Percentiles rank a stretch among this genome's conserved stretches.
phyloP scores from a whole-genome alignment of 495 filamentous ascomycete species.

The Xeromyces bisporus region DNA sequence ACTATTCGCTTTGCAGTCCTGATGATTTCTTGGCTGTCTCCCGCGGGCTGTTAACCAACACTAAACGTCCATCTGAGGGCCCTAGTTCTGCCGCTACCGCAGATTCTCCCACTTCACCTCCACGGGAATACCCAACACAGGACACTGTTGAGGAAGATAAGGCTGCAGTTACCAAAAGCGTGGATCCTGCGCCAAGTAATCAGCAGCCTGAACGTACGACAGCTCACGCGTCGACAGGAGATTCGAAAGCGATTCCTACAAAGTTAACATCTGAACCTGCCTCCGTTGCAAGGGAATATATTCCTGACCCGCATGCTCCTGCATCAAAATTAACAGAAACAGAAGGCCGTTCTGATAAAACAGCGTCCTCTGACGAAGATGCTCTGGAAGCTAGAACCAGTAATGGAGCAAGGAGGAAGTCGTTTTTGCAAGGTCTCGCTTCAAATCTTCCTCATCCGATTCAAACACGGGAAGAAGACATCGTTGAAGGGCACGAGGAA shows the following conservation, averaged over 20 bases:
- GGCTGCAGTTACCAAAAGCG: background rate
- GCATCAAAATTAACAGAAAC: too few species aligned
- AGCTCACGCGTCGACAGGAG: background rate
- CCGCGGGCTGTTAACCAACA: constrained; percentile 1
- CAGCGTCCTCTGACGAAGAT: too few species aligned
- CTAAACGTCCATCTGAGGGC: background rate
- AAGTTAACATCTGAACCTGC: background rate
- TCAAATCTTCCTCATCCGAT: constrained; percentile 4
- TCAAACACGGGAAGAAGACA: background rate
- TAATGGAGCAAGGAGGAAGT: background rate
- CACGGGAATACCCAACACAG: constrained; percentile 1
- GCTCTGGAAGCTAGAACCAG: background rate
- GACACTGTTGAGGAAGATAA: background rate
- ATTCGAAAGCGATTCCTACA: background rate
- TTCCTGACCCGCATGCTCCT: too few species aligned
- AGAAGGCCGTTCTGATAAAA: background rate
- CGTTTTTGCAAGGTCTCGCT: background rate
- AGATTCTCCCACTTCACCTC: background rate
- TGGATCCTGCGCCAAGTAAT: background rate
- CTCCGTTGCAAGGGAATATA: background rate
- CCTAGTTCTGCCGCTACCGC: too few species aligned
- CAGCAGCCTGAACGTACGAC: too few species aligned
- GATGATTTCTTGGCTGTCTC: constrained; percentile 9
- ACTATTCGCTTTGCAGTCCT: constrained; percentile 7
- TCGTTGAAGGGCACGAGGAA: background rate